A percentile compares a stretch with the other conserved stretches of the same genome.
Evolutionary conservation across 1,284 basidiomycete species (phyloP).

Genomic region (Gomphus bonarii): DNA sequence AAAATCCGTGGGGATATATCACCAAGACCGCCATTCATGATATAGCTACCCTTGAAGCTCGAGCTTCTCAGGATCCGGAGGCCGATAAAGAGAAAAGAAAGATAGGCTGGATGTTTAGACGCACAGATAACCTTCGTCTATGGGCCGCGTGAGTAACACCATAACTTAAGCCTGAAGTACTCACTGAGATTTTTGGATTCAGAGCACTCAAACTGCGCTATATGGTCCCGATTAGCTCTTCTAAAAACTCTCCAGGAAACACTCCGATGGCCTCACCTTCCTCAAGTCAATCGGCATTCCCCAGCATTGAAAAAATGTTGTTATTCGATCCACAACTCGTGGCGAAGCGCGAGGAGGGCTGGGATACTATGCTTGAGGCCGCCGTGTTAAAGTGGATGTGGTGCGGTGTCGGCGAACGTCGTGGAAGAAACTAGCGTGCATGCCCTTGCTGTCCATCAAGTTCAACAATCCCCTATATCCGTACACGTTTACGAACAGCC

Average conservation of each 20-base stretch:
- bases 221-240: conserved; percentile 50
- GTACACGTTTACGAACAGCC: background rate
- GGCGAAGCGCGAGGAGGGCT: conserved; percentile 63
- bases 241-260: conserved; percentile 21
- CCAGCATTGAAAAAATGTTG: conserved; percentile 22
- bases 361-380: conserved; percentile 68
- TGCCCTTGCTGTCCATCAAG: background rate
- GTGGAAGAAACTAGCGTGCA: conserved; percentile 21
- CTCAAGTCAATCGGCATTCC: conserved; percentile 6
- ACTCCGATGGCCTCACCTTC: conserved; percentile 17
- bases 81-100: conserved; percentile 21
- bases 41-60: conserved; percentile 49
- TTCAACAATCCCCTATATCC: background rate
- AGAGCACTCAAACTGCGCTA: conserved; percentile 79
- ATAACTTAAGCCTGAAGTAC: conserved; percentile 3
- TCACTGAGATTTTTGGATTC: conserved; percentile 3
- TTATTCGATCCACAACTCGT: conserved; percentile 65
- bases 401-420: conserved; percentile 56
- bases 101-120: conserved; percentile 69
- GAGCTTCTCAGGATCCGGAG: conserved; percentile 26
- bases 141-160: conserved; percentile 62
- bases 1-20: conserved; percentile 83
- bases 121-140: conserved; percentile 72
- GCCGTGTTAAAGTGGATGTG: conserved; percentile 57
- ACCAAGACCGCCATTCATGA: conserved; percentile 70